Percentiles rank a stretch among this genome's conserved stretches.
phyloP scores from a whole-genome alignment of 306 rosid species.

The Adenanthera pavonina region DNA sequence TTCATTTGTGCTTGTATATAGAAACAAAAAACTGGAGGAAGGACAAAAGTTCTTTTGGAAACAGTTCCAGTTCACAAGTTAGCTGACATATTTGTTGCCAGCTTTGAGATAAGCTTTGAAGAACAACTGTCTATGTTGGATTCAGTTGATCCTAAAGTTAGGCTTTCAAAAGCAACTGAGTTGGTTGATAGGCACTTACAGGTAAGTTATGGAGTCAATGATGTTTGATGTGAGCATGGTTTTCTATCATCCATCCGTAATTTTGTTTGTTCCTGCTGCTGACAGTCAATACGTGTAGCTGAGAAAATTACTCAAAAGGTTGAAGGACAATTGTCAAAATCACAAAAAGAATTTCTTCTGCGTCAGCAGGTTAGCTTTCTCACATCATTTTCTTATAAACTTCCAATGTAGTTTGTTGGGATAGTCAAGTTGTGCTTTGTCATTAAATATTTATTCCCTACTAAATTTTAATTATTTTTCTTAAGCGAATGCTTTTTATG shows the following conservation, averaged over 20 bases:
- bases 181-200: slow-evolving; percentile 97
- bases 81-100: slow-evolving; percentile 98
- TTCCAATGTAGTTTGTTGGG: slow-evolving; percentile 22
- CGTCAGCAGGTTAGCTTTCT: slow-evolving; percentile 89
- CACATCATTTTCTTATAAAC: slow-evolving; percentile 26
- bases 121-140: slow-evolving; percentile 94
- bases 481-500: slow-evolving; percentile 10
- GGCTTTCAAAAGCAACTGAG: slow-evolving; percentile 98
- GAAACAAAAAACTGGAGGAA: slow-evolving; percentile 98
- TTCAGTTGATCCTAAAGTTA: slow-evolving; percentile 87
- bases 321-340: slow-evolving; percentile 97
- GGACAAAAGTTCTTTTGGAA: slow-evolving; percentile 94
- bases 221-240: slow-evolving; percentile 38
- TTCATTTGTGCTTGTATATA: slow-evolving; percentile 49
- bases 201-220: slow-evolving; percentile 51
- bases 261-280: slow-evolving; percentile 46
- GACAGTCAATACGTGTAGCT: slow-evolving; percentile 97
- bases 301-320: slow-evolving; percentile 98
- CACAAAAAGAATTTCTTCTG: slow-evolving; percentile 96
- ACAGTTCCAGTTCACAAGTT: slow-evolving; percentile 96
- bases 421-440: slow-evolving; percentile 1
- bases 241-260: slow-evolving; percentile 34
- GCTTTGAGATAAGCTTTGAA: slow-evolving; percentile 98
- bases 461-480: slow-evolving; percentile 32
- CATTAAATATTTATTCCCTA: slow-evolving; percentile 13